Evolutionary conservation across 2,329 filamentous ascomycete species (phyloP).

Genomic region (Ascochyta viciae-villosae): DNA sequence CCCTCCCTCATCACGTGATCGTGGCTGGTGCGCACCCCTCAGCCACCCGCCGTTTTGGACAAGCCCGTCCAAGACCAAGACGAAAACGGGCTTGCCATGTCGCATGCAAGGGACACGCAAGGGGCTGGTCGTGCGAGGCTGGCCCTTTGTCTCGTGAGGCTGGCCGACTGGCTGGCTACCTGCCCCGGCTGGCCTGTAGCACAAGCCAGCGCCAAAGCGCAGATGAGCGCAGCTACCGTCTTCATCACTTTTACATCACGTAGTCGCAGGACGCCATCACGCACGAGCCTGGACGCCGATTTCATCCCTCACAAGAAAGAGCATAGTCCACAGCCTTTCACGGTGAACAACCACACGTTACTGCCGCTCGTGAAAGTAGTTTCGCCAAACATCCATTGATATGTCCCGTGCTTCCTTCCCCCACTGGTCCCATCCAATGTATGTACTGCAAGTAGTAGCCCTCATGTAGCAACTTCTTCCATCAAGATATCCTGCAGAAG

Average conservation of each 20-base stretch:
- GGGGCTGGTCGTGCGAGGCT: neutral
- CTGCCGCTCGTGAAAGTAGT: too few species aligned
- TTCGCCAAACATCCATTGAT: too few species aligned
- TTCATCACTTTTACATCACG: neutral
- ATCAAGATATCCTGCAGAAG: neutral
- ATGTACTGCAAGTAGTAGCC: conserved; percentile 5
- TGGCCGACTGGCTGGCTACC: too few species aligned
- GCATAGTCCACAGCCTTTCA: too few species aligned
- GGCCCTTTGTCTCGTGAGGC: neutral
- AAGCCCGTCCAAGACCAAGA: neutral
- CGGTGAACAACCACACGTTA: too few species aligned
- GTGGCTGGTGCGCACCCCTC: neutral
- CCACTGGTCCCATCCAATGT: neutral
- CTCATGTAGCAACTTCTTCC: neutral
- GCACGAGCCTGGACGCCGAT: too few species aligned
- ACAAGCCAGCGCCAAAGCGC: neutral
- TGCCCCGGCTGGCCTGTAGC: neutral
- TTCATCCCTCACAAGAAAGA: too few species aligned
- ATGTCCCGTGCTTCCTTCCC: too few species aligned
- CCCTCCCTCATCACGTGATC: neutral
- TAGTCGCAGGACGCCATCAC: too few species aligned
- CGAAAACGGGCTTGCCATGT: neutral
- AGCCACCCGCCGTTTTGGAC: too few species aligned
- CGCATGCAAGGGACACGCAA: conserved; percentile 1
- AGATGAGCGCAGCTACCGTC: conserved; percentile 3